phyloP scores from a whole-genome alignment of 1,284 basidiomycete species.

The Schizophyllum commune region DNA sequence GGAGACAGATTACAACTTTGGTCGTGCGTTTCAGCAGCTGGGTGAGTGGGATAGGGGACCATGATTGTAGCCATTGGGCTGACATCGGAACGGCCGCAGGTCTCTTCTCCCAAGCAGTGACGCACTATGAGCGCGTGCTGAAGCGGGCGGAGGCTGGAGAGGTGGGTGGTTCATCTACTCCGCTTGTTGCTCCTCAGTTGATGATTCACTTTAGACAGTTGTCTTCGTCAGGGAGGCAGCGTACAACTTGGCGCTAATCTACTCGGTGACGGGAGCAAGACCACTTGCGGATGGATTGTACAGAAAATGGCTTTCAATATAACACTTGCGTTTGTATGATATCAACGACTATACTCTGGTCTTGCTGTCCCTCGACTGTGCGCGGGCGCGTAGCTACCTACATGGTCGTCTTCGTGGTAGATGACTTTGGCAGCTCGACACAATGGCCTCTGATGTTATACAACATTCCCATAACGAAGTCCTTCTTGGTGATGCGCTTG shows the following conservation, averaged over 20 bases:
- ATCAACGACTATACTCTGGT: no score
- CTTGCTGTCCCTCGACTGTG: no score
- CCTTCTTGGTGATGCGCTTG: no score
- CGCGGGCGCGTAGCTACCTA: no score
- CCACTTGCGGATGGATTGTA: slow-evolving; percentile 60
- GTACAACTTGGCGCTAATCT: slow-evolving; percentile 83
- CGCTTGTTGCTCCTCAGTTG: background rate
- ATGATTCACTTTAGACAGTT: slow-evolving; percentile 24
- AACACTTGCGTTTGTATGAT: slow-evolving; percentile 10
- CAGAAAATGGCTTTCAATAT: slow-evolving; percentile 62
- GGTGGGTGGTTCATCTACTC: slow-evolving; percentile 3
- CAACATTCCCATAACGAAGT: no score
- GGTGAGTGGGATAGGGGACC: slow-evolving; percentile 37
- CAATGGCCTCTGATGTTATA: no score
- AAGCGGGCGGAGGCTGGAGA: slow-evolving; percentile 43
- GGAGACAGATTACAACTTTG: slow-evolving; percentile 91
- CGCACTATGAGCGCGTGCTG: slow-evolving; percentile 77
- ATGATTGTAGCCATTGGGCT: background rate
- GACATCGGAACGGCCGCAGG: slow-evolving; percentile 35
- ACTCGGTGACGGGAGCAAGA: slow-evolving; percentile 67
- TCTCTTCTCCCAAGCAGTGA: slow-evolving; percentile 70
- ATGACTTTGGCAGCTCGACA: no score
- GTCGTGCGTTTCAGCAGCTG: slow-evolving; percentile 84
- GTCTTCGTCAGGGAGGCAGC: slow-evolving; percentile 68
- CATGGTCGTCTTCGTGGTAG: no score